These are phyloP conservation scores for Ophiostoma quercus DNA, from an alignment of 2,329 filamentous ascomycete genomes.

Conservation along the genomic window DNA sequence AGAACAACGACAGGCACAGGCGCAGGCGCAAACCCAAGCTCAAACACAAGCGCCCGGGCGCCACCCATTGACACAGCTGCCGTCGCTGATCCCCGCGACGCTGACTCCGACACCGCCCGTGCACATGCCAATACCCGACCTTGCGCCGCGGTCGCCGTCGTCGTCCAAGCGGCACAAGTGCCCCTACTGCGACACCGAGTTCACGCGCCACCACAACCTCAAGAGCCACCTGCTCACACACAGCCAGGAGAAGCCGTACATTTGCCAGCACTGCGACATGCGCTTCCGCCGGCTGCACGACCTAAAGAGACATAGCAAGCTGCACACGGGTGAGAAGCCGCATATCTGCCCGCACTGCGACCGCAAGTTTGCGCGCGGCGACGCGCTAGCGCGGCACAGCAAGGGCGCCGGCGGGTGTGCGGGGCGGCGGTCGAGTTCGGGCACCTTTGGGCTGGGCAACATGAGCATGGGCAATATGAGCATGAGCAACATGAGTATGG, in stretches of 20 bases:
- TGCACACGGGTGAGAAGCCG: constrained; percentile 92
- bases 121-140: constrained; percentile 32
- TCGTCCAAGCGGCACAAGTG: constrained; percentile 91
- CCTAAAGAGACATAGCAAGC: constrained; percentile 89
- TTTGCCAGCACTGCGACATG: constrained; percentile 91
- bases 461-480: not conserved
- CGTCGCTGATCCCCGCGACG: not conserved
- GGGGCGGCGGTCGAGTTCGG: constrained; percentile 79
- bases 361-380: constrained; percentile 87
- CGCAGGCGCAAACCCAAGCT: not conserved
- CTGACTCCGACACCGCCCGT: not conserved
- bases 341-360: constrained; percentile 95
- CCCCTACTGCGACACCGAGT: constrained; percentile 92
- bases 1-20: no score
- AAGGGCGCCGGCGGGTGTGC: constrained; percentile 95
- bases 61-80: not conserved
- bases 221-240: constrained; percentile 97
- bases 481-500: constrained; percentile 26
- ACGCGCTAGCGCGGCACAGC: constrained; percentile 88
- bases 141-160: constrained; percentile 63
- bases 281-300: constrained; percentile 91
- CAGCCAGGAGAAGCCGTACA: constrained; percentile 95
- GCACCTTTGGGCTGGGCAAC: constrained; percentile 58
- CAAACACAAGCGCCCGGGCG: constrained; percentile 2
- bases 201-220: constrained; percentile 93